Evolutionary conservation across 2,329 filamentous ascomycete species (phyloP).

Genomic region (Conoideocrella luteorostrata): DNA sequence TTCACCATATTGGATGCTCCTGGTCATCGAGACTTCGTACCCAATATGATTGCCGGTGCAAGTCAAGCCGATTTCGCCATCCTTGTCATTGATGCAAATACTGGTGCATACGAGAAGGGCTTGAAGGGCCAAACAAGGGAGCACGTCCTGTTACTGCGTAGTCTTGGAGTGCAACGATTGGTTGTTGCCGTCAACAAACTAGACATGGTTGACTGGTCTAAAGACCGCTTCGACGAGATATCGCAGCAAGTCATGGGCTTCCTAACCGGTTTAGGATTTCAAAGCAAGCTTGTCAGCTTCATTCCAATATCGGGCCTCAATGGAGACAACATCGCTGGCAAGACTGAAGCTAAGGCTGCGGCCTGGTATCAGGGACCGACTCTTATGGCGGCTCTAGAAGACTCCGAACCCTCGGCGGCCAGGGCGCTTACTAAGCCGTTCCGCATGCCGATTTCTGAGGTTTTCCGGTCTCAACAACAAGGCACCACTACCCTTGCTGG

Average conservation of each 20-base stretch:
- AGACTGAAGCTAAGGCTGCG: conserved; percentile 47
- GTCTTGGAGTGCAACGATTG: conserved; percentile 81
- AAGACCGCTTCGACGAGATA: conserved; percentile 80
- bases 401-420: conserved; percentile 60
- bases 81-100: conserved; percentile 85
- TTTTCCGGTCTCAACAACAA: conserved; percentile 73
- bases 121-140: conserved; percentile 91
- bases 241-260: conserved; percentile 77
- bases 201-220: conserved; percentile 77
- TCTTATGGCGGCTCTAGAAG: conserved; percentile 77
- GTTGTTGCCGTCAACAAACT: conserved; percentile 95
- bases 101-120: conserved; percentile 88
- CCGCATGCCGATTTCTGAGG: conserved; percentile 79
- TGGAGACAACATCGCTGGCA: conserved; percentile 74
- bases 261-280: conserved; percentile 74
- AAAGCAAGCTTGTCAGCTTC: conserved; percentile 73
- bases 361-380: conserved; percentile 79
- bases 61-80: conserved; percentile 95
- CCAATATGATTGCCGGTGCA: conserved; percentile 97
- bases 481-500: conserved; percentile 82
- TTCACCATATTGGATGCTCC: conserved; percentile 96
- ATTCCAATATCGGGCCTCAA: conserved; percentile 84
- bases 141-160: conserved; percentile 82
- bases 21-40: conserved; percentile 91
- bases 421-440: conserved; percentile 72